A percentile compares a stretch with the other conserved stretches of the same genome.
phyloP scores from a whole-genome alignment of 306 rosid species.

The Delonix regia region DNA sequence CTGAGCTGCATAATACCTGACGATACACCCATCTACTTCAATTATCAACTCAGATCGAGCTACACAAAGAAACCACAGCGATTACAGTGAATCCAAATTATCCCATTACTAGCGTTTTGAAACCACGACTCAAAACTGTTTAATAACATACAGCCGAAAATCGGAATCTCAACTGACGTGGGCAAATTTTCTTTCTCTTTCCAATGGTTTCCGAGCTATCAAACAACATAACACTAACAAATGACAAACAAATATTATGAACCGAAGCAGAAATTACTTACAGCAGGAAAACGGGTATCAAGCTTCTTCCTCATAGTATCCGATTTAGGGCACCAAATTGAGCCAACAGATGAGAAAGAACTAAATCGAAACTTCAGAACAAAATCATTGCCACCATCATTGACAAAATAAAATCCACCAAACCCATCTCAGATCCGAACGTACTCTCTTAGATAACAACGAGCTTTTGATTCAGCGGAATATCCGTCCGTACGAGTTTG shows the following conservation, averaged over 20 bases:
- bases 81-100: background rate
- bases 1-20: constrained; percentile 3
- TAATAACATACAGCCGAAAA: background rate
- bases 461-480: constrained; percentile 45
- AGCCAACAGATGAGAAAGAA: constrained; percentile 13
- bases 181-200: background rate
- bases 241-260: constrained; percentile 13
- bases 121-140: background rate
- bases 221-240: constrained; percentile 18
- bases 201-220: constrained; percentile 17
- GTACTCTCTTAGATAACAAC: constrained; percentile 23
- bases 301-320: constrained; percentile 96
- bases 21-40: constrained; percentile 19
- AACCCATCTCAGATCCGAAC: constrained; percentile 71
- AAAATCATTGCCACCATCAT: constrained; percentile 32
- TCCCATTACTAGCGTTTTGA: background rate
- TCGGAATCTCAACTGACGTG: background rate
- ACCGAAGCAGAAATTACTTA: constrained; percentile 46
- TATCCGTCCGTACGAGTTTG: constrained; percentile 51
- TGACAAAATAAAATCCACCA: constrained; percentile 45
- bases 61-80: constrained; percentile 7
- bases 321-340: constrained; percentile 41
- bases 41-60: constrained; percentile 10
- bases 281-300: constrained; percentile 98
- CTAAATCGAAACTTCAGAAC: constrained; percentile 43